A percentile compares a stretch with the other conserved stretches of the same genome.
These are phyloP conservation scores for Thecaphora thlaspeos DNA, from an alignment of 1,284 basidiomycete species.

Conservation along the genomic window DNA sequence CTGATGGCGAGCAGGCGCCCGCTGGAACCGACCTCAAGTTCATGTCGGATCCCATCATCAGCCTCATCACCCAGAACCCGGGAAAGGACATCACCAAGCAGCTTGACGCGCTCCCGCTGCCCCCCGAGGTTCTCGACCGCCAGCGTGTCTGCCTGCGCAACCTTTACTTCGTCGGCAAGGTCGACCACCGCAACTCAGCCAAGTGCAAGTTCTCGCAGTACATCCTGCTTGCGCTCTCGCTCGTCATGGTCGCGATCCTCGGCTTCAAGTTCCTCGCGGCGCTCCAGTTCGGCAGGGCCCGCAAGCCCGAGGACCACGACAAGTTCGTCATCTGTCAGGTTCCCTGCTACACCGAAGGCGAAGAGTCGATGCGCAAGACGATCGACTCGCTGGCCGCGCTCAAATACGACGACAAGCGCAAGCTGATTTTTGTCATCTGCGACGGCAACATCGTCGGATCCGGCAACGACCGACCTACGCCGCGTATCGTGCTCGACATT, in stretches of 20 bases:
- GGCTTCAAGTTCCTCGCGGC: constrained; percentile 84
- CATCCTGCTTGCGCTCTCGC: constrained; percentile 75
- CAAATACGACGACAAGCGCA: constrained; percentile 96
- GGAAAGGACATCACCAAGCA: constrained; percentile 78
- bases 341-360: constrained; percentile 95
- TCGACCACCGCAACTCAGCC: constrained; percentile 79
- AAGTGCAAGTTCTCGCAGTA: constrained; percentile 86
- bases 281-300: constrained; percentile 76
- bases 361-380: constrained; percentile 87
- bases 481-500: constrained; percentile 82
- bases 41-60: constrained; percentile 73
- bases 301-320: constrained; percentile 86
- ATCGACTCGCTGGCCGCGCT: constrained; percentile 89
- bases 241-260: constrained; percentile 78
- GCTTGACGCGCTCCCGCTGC: constrained; percentile 65
- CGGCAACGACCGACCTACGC: constrained; percentile 92
- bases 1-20: constrained; percentile 68
- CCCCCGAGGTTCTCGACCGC: constrained; percentile 47
- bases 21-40: constrained; percentile 67
- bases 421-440: constrained; percentile 90
- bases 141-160: constrained; percentile 70
- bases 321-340: constrained; percentile 83
- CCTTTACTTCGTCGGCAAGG: constrained; percentile 74
- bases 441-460: constrained; percentile 90
- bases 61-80: constrained; percentile 77